Conservation (phyloP, 192 early-diverging fungal genomes). For the Coemansia pectinata region DNA sequence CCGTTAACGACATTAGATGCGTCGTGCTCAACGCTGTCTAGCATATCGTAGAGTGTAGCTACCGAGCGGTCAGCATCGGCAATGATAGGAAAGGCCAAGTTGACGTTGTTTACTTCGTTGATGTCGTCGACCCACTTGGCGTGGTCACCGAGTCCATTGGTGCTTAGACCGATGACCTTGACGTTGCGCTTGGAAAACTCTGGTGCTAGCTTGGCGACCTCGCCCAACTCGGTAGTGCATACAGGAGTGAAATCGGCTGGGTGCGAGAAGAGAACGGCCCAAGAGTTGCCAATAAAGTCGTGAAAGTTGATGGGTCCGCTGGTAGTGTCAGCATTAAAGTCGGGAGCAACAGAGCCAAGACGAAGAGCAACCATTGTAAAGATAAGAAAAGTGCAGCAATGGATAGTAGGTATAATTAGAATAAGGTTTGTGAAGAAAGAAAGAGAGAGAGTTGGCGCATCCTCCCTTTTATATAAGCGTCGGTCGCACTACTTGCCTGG, state of each 20-base stretch:
- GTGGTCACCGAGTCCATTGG: conserved; percentile 83
- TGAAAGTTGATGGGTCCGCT: conserved; percentile 91
- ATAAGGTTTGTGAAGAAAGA: not conserved
- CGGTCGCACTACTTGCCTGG: not conserved
- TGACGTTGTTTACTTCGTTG: conserved; percentile 83
- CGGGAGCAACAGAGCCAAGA: conserved; percentile 62
- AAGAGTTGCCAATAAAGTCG: conserved; percentile 77
- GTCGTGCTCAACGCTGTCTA: conserved; percentile 87
- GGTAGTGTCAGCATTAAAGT: conserved; percentile 88
- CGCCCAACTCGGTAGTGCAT: conserved; percentile 96
- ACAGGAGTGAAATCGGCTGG: conserved; percentile 96
- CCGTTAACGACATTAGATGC: conserved; percentile 84
- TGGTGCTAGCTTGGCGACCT: conserved; percentile 75
- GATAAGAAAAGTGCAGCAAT: not conserved
- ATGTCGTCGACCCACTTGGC: conserved; percentile 91
- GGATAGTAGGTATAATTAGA: not conserved
- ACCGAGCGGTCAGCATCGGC: conserved; percentile 86
- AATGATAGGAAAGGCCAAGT: conserved; percentile 88
- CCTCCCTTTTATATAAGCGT: not conserved
- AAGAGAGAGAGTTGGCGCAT: not conserved
- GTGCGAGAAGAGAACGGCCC: conserved; percentile 98
- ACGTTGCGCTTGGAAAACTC: conserved; percentile 82
- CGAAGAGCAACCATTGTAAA: conserved; percentile 57
- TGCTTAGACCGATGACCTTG: conserved; percentile 92
- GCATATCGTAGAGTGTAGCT: conserved; percentile 94